phyloP scores from a whole-genome alignment of 495 filamentous ascomycete genomes.

The Copromyces sp. region DNA sequence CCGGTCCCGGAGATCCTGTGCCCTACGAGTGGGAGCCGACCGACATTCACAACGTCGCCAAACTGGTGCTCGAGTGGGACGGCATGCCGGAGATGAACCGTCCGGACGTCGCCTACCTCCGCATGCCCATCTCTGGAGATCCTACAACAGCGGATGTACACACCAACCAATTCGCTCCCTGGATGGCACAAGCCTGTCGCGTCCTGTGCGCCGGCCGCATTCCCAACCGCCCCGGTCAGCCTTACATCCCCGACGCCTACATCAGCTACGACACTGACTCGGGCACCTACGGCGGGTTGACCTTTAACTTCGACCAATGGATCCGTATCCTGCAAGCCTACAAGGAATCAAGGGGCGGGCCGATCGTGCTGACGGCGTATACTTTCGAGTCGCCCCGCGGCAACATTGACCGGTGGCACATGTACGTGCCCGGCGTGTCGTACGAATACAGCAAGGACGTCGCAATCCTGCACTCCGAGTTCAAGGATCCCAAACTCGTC shows the following conservation, averaged over 20 bases:
- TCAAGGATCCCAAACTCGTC: background rate
- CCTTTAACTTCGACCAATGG: slow-evolving; percentile 7
- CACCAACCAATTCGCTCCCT: slow-evolving; percentile 11
- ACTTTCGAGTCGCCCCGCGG: background rate
- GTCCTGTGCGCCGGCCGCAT: slow-evolving; percentile 15
- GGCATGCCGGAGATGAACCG: slow-evolving; percentile 5
- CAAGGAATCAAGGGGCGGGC: background rate
- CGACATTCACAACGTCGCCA: slow-evolving; percentile 2
- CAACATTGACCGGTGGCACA: slow-evolving; percentile 8
- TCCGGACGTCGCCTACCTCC: slow-evolving; percentile 20
- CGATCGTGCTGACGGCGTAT: background rate
- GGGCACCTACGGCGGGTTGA: slow-evolving; percentile 15
- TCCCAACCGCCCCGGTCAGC: slow-evolving; percentile 13
- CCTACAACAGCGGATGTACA: background rate
- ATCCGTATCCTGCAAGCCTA: background rate
- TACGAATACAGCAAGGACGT: background rate
- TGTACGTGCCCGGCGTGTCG: slow-evolving; percentile 10
- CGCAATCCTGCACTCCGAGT: slow-evolving; percentile 1
- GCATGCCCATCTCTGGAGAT: slow-evolving; percentile 8
- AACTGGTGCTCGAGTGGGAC: slow-evolving; percentile 13
- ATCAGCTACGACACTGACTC: background rate
- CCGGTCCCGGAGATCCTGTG: slow-evolving; percentile 7
- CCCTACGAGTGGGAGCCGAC: slow-evolving; percentile 14
- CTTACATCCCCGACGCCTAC: slow-evolving; percentile 15
- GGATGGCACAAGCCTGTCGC: slow-evolving; percentile 11